phyloP scores from a whole-genome alignment of 768 basidiomycete species.

The Leccinum imitatum region DNA sequence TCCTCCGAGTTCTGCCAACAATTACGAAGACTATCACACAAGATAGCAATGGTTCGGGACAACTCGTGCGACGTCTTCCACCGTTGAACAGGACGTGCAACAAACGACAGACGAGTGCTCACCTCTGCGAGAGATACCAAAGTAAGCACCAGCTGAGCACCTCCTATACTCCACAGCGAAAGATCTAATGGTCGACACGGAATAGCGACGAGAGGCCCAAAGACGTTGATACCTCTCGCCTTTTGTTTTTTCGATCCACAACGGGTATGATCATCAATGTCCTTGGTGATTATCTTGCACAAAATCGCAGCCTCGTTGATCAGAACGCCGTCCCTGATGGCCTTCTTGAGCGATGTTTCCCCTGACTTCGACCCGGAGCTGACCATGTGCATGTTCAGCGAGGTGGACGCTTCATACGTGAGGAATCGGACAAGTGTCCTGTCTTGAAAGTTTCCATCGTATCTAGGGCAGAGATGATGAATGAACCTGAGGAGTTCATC shows the following conservation, averaged over 20 bases:
- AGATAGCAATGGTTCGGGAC: conserved; percentile 65
- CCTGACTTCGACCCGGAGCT: conserved; percentile 42
- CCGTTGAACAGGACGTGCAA: background rate
- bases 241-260: background rate
- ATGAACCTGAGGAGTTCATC: conserved; percentile 74
- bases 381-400: conserved; percentile 76
- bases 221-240: background rate
- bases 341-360: conserved; percentile 39
- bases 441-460: conserved; percentile 75
- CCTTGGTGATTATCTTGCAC: conserved; percentile 38
- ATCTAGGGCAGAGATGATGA: conserved; percentile 81
- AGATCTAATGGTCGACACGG: conserved; percentile 66
- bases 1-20: conserved; percentile 96
- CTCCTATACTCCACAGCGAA: conserved; percentile 81
- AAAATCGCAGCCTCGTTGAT: conserved; percentile 41
- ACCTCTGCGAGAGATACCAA: conserved; percentile 79
- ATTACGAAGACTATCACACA: conserved; percentile 75
- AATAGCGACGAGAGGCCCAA: conserved; percentile 62
- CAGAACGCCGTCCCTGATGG: conserved; percentile 41
- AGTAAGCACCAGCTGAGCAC: conserved; percentile 68
- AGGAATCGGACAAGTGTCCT: conserved; percentile 66
- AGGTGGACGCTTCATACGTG: conserved; percentile 83
- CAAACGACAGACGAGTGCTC: conserved; percentile 17
- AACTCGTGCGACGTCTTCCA: conserved; percentile 73
- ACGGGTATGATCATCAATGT: conserved; percentile 9